A percentile compares a stretch with the other conserved stretches of the same genome.
Conservation (phyloP, 257 asterid species). For the Salvia rosmarinus region DNA sequence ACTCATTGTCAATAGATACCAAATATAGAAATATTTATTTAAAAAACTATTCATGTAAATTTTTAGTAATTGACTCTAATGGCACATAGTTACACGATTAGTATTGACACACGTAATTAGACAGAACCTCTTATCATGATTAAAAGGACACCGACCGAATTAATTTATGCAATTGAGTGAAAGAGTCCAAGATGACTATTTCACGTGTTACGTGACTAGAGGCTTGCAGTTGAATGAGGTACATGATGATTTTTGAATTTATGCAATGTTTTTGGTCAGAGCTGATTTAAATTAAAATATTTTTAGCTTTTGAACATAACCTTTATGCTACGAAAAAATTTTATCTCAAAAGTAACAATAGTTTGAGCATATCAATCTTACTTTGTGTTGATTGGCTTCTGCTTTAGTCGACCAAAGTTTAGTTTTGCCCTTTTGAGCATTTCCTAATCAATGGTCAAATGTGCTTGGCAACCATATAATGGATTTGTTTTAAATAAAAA, state of each 20-base stretch:
- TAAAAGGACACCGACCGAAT: constrained; percentile 31
- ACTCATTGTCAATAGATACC: constrained; percentile 35
- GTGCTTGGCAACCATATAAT: too few relatives aligned
- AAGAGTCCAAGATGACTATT: constrained; percentile 21
- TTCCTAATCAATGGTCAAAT: not conserved
- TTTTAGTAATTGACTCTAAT: constrained; percentile 38
- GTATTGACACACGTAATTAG: constrained; percentile 43
- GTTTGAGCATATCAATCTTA: not conserved
- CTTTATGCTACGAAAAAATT: not conserved
- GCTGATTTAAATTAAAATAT: not conserved
- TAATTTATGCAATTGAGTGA: constrained; percentile 25
- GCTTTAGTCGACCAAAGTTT: constrained; percentile 24
- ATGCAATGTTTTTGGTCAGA: not conserved
- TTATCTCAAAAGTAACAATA: constrained; percentile 3
- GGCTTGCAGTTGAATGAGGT: constrained; percentile 3
- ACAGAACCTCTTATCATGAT: constrained; percentile 43
- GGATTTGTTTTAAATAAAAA: too few relatives aligned
- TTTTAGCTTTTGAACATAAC: constrained; percentile 8
- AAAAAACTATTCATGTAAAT: constrained; percentile 1
- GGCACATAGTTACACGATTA: constrained; percentile 39
- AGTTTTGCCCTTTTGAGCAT: not conserved
- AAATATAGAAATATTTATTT: not conserved
- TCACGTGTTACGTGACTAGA: constrained; percentile 32
- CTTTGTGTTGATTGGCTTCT: constrained; percentile 22
- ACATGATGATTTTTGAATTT: constrained; percentile 15